Base-by-base conservation (phyloP, 2,329 filamentous ascomycete species). In the Hysterium pulicare region DNA sequence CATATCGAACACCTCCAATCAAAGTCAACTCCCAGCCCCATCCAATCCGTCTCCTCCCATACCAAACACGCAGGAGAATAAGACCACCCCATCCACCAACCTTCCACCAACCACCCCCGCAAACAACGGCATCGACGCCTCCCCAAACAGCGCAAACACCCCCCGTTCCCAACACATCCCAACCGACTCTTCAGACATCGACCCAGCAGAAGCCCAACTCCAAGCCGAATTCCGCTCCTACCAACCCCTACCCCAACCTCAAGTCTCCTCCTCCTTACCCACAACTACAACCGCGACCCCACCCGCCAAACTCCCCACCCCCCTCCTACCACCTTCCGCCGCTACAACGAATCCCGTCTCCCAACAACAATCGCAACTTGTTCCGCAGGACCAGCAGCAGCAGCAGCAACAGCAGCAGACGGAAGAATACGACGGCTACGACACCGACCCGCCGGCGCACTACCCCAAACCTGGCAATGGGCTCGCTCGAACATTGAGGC, bases 391-490 rank as follows among this genome's bases (percentile, higher is more conserved):
- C 7, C 44, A 26, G 55, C 54, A 23, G 46, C 52, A 16, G 47
- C 50, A 4, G 50, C 53, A 15, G 22, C 40, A 24, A 34, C 40
- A 31, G 37, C 42, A 40, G 30, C 38, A 33, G 31, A 23, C 40
- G 13, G 57, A 62, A 19, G 58, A 61, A 45, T 74, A 76, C 46
- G 74, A 80, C 35, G 76, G 77, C 34, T 80, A 82, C 53, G 71
- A 71, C 47, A 68, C 67, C 2, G 71, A 73, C 45, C 73, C 74
- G 19, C 73, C 74, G 4, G 74, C 78, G 21, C 73, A 82, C 33
- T 85, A 85, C 50, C 82, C 82, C 0, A 76, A 76, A 48, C 71
- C 82, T 5, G 83, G 82, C 2, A 74, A 82, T 41, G 82, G 83
- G 2, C 68, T 86, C 5, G 71, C 69, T 49, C 45, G 66, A 21